Evolutionary conservation across 2,329 filamentous ascomycete species (phyloP).

Genomic region (Fusarium fujikuroi): DNA sequence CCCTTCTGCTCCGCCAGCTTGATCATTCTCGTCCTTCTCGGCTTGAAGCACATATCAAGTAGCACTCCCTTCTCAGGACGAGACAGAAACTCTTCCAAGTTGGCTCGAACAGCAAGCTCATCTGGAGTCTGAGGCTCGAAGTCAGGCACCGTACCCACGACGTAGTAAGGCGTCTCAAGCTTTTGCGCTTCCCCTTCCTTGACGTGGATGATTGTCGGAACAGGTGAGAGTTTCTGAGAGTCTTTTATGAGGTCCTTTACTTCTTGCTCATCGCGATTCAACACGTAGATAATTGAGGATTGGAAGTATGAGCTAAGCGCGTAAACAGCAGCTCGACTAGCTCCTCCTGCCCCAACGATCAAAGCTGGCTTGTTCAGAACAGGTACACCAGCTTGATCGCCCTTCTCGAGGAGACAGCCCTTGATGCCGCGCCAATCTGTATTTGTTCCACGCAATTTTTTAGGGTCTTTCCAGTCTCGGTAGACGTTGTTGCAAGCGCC

Average conservation of each 20-base stretch:
- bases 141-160: neutral
- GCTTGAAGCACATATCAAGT: slow-evolving; percentile 22
- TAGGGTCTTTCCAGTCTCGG: neutral
- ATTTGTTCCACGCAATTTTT: neutral
- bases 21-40: slow-evolving; percentile 6
- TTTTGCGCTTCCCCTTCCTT: neutral
- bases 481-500: slow-evolving; percentile 11
- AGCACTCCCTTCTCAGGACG: neutral
- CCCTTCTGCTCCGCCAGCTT: slow-evolving; percentile 2
- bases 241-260: neutral
- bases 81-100: neutral
- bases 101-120: neutral
- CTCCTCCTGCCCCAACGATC: slow-evolving; percentile 12
- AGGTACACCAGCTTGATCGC: neutral
- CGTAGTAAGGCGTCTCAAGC: slow-evolving; percentile 11
- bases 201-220: neutral
- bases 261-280: slow-evolving; percentile 1
- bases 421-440: slow-evolving; percentile 5
- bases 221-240: neutral
- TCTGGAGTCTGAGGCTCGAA: neutral
- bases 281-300: neutral
- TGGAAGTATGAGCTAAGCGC: slow-evolving; percentile 3
- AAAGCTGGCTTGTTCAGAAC: slow-evolving; percentile 14
- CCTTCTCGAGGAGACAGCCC: slow-evolving; percentile 3
- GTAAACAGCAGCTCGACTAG: slow-evolving; percentile 8